Percentiles rank a stretch among this genome's conserved stretches.
Evolutionary conservation across 345 rosid species (phyloP).

Genomic region (Camelina sativa): DNA sequence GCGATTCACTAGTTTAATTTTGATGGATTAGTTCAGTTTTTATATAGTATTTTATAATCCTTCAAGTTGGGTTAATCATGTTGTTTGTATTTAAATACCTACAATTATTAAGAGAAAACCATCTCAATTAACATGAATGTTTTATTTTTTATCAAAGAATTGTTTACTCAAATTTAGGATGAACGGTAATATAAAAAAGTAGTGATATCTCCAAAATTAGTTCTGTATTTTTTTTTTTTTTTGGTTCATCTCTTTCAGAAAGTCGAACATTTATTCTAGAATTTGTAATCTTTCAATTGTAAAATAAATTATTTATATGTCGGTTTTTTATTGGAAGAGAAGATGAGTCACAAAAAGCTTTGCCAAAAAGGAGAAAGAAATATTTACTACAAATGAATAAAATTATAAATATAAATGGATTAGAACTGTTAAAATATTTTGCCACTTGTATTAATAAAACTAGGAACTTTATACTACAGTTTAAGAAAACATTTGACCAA

Average conservation of each 20-base stretch:
- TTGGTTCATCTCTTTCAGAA: background rate
- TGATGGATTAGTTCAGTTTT: slow-evolving; percentile 22
- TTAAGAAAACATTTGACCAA: slow-evolving; percentile 1
- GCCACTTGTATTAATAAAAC: background rate
- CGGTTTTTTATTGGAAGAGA: background rate
- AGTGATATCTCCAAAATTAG: background rate
- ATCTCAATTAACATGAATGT: background rate
- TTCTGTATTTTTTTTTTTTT: background rate
- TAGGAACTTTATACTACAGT: background rate
- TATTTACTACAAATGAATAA: background rate
- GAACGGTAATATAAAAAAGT: background rate
- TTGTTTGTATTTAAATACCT: background rate
- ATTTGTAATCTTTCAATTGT: background rate
- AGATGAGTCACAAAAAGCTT: background rate
- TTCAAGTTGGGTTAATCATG: slow-evolving; percentile 26
- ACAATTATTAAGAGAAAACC: background rate
- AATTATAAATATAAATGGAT: background rate
- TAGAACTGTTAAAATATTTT: slow-evolving; percentile 18
- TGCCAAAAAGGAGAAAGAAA: background rate
- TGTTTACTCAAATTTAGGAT: background rate
- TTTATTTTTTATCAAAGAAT: background rate
- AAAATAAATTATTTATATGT: background rate
- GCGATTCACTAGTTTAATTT: slow-evolving; percentile 36
- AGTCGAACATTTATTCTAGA: background rate
- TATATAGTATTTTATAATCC: background rate